Evolutionary conservation across 2,329 filamentous ascomycete species (phyloP).

Genomic region (Fusarium subtropicale): DNA sequence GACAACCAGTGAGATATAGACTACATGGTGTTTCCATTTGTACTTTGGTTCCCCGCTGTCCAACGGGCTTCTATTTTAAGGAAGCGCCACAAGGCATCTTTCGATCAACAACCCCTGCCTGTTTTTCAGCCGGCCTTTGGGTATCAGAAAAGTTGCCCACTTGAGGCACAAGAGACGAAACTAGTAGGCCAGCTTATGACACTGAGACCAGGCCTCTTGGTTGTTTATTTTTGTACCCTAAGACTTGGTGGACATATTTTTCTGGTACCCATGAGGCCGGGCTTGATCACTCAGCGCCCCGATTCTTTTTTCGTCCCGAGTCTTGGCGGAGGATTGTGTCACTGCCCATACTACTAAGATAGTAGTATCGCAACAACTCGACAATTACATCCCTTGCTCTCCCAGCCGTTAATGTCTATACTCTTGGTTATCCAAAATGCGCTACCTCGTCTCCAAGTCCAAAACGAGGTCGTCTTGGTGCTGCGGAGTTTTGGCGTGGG

Average conservation of each 20-base stretch:
- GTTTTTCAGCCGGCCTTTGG: background rate
- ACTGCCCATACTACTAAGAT: background rate
- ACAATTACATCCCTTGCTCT: background rate
- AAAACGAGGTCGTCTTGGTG: background rate
- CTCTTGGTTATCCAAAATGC: background rate
- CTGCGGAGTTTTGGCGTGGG: background rate
- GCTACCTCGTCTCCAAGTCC: background rate
- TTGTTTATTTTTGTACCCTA: background rate
- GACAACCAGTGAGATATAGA: constrained; percentile 8
- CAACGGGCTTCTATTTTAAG: constrained; percentile 28
- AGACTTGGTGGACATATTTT: background rate
- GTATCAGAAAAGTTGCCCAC: background rate
- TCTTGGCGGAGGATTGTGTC: background rate
- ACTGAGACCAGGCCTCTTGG: background rate
- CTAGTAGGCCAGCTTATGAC: background rate
- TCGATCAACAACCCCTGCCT: background rate
- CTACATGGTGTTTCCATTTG: background rate
- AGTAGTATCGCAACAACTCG: background rate
- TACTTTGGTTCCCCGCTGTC: background rate
- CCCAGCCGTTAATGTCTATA: background rate
- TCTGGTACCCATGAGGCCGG: background rate
- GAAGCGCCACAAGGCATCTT: constrained; percentile 6
- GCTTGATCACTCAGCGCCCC: background rate
- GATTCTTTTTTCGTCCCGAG: background rate
- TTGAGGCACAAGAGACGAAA: background rate